A percentile compares a stretch with the other conserved stretches of the same genome.
Evolutionary conservation across 2,329 filamentous ascomycete species (phyloP).

Genomic region (Ophiognomonia clavigignenti-juglandacearum): DNA sequence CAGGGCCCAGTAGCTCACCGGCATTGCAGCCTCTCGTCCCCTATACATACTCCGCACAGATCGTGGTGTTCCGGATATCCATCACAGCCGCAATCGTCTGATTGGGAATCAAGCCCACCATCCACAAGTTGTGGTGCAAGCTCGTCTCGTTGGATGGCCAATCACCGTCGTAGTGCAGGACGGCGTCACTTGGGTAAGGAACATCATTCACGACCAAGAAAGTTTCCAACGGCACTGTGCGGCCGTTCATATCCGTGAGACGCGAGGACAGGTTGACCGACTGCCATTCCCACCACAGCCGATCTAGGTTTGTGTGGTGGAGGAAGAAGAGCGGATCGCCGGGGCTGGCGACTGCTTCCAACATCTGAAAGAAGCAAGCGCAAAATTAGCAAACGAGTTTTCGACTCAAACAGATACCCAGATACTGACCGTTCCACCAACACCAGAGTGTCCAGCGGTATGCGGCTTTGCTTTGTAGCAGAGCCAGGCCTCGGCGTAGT

Average conservation of each 20-base stretch:
- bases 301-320: conserved; percentile 25
- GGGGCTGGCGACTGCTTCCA: no score
- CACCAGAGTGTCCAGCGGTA: no score
- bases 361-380: no score
- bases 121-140: conserved; percentile 1
- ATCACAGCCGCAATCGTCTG: not conserved
- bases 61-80: not conserved
- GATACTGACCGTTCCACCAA: no score
- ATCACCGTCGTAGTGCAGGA: not conserved
- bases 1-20: no score
- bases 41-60: conserved; percentile 4
- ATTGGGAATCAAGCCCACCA: conserved; percentile 2
- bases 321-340: conserved; percentile 33
- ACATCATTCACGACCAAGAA: not conserved
- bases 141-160: not conserved
- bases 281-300: conserved; percentile 27
- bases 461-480: no score
- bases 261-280: conserved; percentile 18
- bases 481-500: no score
- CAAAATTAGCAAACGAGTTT: no score
- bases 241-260: conserved; percentile 20
- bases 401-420: no score
- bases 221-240: conserved; percentile 13
- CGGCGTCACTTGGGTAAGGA: not conserved
- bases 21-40: no score